Evolutionary conservation across 1,284 basidiomycete genomes (phyloP), one percentile per base, ranked within the genome.

Genomic region (Moniliophthora roreri): DNA sequence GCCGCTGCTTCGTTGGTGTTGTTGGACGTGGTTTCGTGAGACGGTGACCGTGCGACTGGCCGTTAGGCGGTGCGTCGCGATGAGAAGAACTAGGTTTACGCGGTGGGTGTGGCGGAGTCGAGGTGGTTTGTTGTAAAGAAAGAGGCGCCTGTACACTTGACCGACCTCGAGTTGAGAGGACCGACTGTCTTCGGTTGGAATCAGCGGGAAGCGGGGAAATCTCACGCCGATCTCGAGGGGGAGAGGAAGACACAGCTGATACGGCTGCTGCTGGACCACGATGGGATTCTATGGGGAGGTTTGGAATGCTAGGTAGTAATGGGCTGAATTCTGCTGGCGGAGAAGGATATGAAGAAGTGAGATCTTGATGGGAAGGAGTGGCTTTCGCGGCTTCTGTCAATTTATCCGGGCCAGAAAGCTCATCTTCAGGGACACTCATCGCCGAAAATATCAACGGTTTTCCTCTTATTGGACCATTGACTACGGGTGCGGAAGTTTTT

Each of bases 391-490:
- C n/a, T 18, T 20, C 23, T 21, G 38, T 44, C 9, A 44, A n/a
- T 36, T 21, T 16, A n/a, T 32, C n/a, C n/a, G 24, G 38, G 32
- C 23, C 18, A 28, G 47, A 34, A 13, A 24, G 37, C 8, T 42
- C 49, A 26, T 18, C 38, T 36, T 63, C 59, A 32, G 64, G 37
- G 10, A 63, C 41, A 3, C 67, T 58, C 65, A 65, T 67, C 13
- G 75, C 69, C 1, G 70, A 40, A 24, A 77, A 76, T 13, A 76
- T 77, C 4, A 77, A 63, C 0, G 74, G 76, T 4, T 73, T 73
- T 21, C 63, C 71, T 36, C 62, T 63, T 6, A 66, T n/a, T 0
- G 60, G 55, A 39, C 28, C 42, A n/a, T 16, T 40, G 18, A 40
- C 48, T 26, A 44, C 8, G 13, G 36, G 24, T 26, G 36, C 20